Evolutionary conservation across 2,329 filamentous ascomycete genomes (phyloP), one percentile per base, ranked within the genome.

Genomic region (Ceratocystis cubensis): DNA sequence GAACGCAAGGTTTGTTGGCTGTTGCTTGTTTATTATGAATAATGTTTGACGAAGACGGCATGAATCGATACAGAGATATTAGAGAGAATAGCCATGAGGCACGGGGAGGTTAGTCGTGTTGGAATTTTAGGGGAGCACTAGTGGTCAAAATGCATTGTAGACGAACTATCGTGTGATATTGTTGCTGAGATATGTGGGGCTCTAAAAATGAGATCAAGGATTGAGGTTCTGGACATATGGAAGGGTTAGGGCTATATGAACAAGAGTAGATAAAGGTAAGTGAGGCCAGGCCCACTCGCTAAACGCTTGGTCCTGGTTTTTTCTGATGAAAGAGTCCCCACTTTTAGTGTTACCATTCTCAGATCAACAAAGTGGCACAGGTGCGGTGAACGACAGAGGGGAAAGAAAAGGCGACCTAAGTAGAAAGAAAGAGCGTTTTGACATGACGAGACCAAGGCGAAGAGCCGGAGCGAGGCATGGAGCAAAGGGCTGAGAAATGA

Each of bases 281-380:
- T 41, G 37, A 41, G 20, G 25, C 20, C 50, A 10, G 3, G 13
- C 20, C 50, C 7, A 15, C 13, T 56, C 6, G 10, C 30, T 57
- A 30, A 33, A 28, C 53, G 53, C 53, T 57, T 57, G 53, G 53
- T 57, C 25, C 13, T 41, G 30, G 50, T 30, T 56, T 48, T 56
- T 56, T 56, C 15, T 17, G 50, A 25, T 7, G n/a, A 33, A 33
- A 30, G 20, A 57, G 17, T 17, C 53, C 15, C 53, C 53, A 57
- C 53, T 57, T 33, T 57, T 57, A 57, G 53, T 57, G 53, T 57
- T 57, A 57, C 53, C 25, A 57, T 13, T 57, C 22, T 57, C 53
- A 57, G 28, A 57, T 57, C 53, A 33, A 15, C 13, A 4, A 28
- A 57, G 53, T 30, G 53, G 53, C 53, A 57, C 53, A 57, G 53